Evolutionary conservation across 108 stramenopile species (phyloP), one percentile per base, ranked within the genome.

Genomic region (Cyclostephanos tholiformis): DNA sequence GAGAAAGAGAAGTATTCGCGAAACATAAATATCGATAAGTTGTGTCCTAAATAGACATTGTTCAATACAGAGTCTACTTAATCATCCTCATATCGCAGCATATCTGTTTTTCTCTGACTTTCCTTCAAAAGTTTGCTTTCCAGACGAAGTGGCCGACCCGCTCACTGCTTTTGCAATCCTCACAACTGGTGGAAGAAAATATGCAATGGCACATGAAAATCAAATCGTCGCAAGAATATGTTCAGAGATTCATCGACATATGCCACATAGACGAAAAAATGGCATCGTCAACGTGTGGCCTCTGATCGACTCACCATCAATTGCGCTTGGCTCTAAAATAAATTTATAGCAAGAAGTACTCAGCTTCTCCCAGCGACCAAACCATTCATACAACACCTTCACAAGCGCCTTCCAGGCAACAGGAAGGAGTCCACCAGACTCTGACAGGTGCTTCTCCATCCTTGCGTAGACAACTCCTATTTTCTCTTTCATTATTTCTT

Each of bases 321-420:
- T 86, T 2, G 94, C 91, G 60, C 86, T 88, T 8, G 94, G 94
- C n/a, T 89, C 89, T 64, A 95, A 74, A 10, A 86, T 85, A 55
- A 92, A 87, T 58, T 88, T 88, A 77, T 95, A 95, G 27, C 90
- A 89, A 48, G 86, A 86, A 11, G 88, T 88, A 59, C 90, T 90
- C 4, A 95, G 74, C 73, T 95, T 95, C 59, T 95, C 93, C 93
- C 93, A 95, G 38, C 91, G 79, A 62, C 93, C 93, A 74, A 95
- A 95, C 93, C 93, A 95, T 81, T 95, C 93, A 65, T 90, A 95
- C 63, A 95, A 60, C 25, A 95, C 93, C 71, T 92, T 95, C 19
- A 95, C 93, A 14, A 95, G 84, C 12, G 93, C 91, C 65, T 95
- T 95, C 93, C 93, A 95, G 4, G 93, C 93, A 49, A 89, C 85